Base-by-base conservation (phyloP, 2,329 filamentous ascomycete genomes). In the Onygenales sp. region DNA sequence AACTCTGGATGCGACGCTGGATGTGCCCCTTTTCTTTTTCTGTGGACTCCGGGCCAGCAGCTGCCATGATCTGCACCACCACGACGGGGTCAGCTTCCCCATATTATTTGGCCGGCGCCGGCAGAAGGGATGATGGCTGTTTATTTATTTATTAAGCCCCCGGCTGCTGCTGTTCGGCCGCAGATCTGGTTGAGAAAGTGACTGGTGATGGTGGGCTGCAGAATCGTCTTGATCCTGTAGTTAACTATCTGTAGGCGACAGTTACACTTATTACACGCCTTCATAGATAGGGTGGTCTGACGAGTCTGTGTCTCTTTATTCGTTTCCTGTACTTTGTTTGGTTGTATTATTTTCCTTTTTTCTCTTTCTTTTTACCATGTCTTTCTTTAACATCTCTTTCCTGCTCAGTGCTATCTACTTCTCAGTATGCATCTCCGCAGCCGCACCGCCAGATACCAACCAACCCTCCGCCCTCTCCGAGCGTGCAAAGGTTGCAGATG, bases 241-340 rank as follows among this genome's bases (percentile, higher is more conserved):
- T 27, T 27, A 3, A 27, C 14, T 17, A 17, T 17, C 17, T 17
- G 17, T 17, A 17, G 17, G 17, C 17, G 17, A 17, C 17, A 27
- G 21, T 27, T 27, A 27, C 21, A 5, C 21, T 27, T 27, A 27
- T 27, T 27, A 27, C 21, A 27, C 21, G 21, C 21, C 21, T 3
- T 27, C 21, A 27, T 27, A 27, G 21, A 27, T 27, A 27, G 21
- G 21, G 21, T 5, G 21, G 1, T 27, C 21, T 5, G 21, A 27
- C 21, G 21, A 27, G 21, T 27, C 21, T 27, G 21, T 50, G 17
- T 49, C 42, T 61, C 36, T 57, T 58, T 50, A 51, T 55, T 54
- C 50, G 60, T 46, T 53, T 60, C 1, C 50, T 54, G 7, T 56
- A 59, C 11, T 43, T 10, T 43, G 6, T 41, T n/a, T 17, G 7